Evolutionary conservation across 2,329 filamentous ascomycete species (phyloP).

Genomic region (Fusarium newnesense): DNA sequence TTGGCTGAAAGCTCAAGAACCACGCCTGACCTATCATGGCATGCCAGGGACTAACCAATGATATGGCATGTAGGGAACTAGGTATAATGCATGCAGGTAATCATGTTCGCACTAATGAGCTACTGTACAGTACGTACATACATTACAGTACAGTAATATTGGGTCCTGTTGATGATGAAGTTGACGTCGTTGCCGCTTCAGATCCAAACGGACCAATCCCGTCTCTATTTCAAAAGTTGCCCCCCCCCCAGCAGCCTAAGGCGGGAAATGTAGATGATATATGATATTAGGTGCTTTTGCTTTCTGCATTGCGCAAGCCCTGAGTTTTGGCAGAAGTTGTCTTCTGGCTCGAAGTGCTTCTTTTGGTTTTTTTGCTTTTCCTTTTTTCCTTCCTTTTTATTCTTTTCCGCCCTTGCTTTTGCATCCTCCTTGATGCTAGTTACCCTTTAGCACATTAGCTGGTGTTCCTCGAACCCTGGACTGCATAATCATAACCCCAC

Average conservation of each 20-base stretch:
- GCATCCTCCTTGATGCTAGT: constrained; percentile 10
- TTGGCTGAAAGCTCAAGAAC: constrained; percentile 12
- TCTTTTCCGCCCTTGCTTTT: neutral
- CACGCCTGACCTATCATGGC: constrained; percentile 17
- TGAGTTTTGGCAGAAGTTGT: constrained; percentile 3
- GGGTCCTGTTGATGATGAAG: neutral
- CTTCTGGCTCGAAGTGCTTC: constrained; percentile 19
- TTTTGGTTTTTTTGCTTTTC: neutral
- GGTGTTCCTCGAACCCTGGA: constrained; percentile 31
- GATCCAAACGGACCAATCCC: constrained; percentile 6
- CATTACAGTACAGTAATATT: neutral
- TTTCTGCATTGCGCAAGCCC: constrained; percentile 10
- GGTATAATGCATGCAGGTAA: constrained; percentile 27
- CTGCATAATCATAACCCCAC: constrained; percentile 42
- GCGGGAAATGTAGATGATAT: constrained; percentile 6
- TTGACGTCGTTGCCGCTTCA: constrained; percentile 1
- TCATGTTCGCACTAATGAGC: constrained; percentile 33
- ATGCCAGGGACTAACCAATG: constrained; percentile 7
- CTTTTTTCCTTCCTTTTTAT: constrained; percentile 1
- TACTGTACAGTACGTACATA: neutral
- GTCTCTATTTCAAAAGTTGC: neutral
- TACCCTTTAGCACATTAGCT: constrained; percentile 1
- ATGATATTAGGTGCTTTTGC: constrained; percentile 6
- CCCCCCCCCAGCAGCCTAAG: neutral
- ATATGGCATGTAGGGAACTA: constrained; percentile 1